A percentile compares a stretch with the other conserved stretches of the same genome.
phyloP scores from a whole-genome alignment of 768 basidiomycete genomes.

The Hysterangium stoloniferum region DNA sequence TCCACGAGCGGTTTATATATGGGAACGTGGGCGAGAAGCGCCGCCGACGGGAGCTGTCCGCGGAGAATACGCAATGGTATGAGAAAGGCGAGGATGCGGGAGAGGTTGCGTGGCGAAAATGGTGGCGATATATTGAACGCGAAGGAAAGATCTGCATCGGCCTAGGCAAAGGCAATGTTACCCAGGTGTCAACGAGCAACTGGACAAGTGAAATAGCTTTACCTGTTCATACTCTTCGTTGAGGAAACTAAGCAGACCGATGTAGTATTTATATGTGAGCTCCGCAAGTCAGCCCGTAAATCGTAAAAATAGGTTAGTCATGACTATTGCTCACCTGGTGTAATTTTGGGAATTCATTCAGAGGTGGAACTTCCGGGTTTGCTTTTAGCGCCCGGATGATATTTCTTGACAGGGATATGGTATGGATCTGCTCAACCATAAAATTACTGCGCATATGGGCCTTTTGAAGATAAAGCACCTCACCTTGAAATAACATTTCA shows the following conservation, averaged over 20 bases:
- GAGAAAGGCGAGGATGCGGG: slow-evolving; percentile 80
- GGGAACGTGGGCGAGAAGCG: slow-evolving; percentile 67
- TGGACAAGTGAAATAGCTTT: slow-evolving; percentile 6
- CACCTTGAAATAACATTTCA: slow-evolving; percentile 94
- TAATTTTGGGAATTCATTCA: slow-evolving; percentile 68
- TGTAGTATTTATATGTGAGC: slow-evolving; percentile 92
- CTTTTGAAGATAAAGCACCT: neutral
- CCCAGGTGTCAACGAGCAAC: neutral
- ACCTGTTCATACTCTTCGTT: slow-evolving; percentile 88
- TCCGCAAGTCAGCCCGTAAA: slow-evolving; percentile 26
- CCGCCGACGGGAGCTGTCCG: slow-evolving; percentile 74
- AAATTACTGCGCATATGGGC: neutral
- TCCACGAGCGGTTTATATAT: slow-evolving; percentile 75
- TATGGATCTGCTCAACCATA: slow-evolving; percentile 55
- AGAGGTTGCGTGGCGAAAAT: slow-evolving; percentile 18
- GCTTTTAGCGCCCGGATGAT: slow-evolving; percentile 84
- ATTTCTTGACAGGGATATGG: slow-evolving; percentile 87
- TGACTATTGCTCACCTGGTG: slow-evolving; percentile 58
- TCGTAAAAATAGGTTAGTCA: slow-evolving; percentile 5
- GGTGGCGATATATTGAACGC: slow-evolving; percentile 83
- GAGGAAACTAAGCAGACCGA: slow-evolving; percentile 90
- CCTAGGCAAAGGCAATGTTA: slow-evolving; percentile 32
- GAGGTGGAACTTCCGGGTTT: slow-evolving; percentile 75
- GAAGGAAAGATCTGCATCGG: slow-evolving; percentile 79
- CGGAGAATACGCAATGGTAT: slow-evolving; percentile 83